Evolutionary conservation across 176 grass and related monocot species (phyloP).

Genomic region (Rhynchospora pubera): DNA sequence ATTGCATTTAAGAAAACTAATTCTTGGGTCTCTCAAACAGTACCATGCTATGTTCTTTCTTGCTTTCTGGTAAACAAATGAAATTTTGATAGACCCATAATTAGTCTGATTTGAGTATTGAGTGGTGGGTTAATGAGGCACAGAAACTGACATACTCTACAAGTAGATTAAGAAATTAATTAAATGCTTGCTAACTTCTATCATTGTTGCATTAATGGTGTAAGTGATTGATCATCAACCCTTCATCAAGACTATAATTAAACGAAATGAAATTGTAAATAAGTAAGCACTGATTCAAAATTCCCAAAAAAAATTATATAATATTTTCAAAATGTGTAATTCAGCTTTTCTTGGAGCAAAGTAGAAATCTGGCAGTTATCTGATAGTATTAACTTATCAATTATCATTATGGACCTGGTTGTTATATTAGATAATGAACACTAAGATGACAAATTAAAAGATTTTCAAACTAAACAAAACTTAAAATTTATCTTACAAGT

Average conservation of each 20-base stretch:
- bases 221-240: not conserved
- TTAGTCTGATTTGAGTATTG: not conserved
- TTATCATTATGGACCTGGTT: too few relatives aligned
- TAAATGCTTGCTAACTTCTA: not conserved
- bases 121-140: too few relatives aligned
- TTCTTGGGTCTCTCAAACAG: slow-evolving; percentile 16
- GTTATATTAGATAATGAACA: not conserved
- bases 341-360: not conserved
- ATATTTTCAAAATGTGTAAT: not conserved
- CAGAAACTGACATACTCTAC: not conserved
- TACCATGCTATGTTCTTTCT: slow-evolving; percentile 18
- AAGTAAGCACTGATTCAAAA: not conserved
- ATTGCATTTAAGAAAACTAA: slow-evolving; percentile 6
- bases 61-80: not conserved
- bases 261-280: too few relatives aligned
- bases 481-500: not conserved
- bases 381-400: not conserved
- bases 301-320: not conserved
- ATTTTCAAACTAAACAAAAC: not conserved
- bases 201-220: not conserved
- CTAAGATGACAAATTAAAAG: not conserved
- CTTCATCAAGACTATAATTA: too few relatives aligned
- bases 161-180: not conserved
- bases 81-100: not conserved
- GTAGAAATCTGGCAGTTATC: not conserved